Conservation (phyloP, 2,329 filamentous ascomycete species). For the Sclerotinia sclerotiorum region DNA sequence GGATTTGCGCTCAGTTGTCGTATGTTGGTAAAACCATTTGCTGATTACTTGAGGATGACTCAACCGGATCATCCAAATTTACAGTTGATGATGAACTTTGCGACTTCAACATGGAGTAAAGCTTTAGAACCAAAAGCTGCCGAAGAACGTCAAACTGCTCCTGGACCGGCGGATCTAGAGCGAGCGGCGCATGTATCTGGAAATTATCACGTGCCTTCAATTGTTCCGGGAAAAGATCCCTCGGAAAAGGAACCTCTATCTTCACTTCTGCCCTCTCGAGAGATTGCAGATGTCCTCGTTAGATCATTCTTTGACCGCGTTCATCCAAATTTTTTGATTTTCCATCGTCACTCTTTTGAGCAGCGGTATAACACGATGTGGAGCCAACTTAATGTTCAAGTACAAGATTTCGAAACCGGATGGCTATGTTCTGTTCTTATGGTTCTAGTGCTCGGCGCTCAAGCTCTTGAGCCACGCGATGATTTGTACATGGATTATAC, state of each 20-base stretch:
- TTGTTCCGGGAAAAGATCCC: slow-evolving; percentile 6
- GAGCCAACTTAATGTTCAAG: slow-evolving; percentile 30
- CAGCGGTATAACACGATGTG: slow-evolving; percentile 44
- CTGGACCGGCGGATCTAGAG: slow-evolving; percentile 17
- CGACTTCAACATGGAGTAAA: slow-evolving; percentile 37
- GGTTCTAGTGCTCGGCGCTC: slow-evolving; percentile 42
- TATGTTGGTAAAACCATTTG: slow-evolving; percentile 39
- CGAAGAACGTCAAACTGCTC: slow-evolving; percentile 30
- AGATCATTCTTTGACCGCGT: slow-evolving; percentile 45
- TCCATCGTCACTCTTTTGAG: slow-evolving; percentile 45
- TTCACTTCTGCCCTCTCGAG: slow-evolving; percentile 40
- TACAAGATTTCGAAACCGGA: slow-evolving; percentile 43
- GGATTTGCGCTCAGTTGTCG: slow-evolving; percentile 38
- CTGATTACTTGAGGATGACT: slow-evolving; percentile 29
- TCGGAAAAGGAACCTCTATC: slow-evolving; percentile 31
- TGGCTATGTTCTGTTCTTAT: slow-evolving; percentile 47
- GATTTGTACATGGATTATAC: slow-evolving; percentile 40
- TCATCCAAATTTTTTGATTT: slow-evolving; percentile 44
- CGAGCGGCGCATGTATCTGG: neutral
- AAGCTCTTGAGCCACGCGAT: slow-evolving; percentile 41
- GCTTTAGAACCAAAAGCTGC: slow-evolving; percentile 36
- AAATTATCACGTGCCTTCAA: slow-evolving; percentile 11
- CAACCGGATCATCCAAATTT: slow-evolving; percentile 34
- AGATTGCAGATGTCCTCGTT: slow-evolving; percentile 43
- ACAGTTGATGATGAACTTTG: slow-evolving; percentile 36